Percentiles rank a stretch among this genome's conserved stretches.
These are phyloP conservation scores for Curvularia lunata DNA, from an alignment of 2,329 filamentous ascomycete genomes.

Conservation along the genomic window DNA sequence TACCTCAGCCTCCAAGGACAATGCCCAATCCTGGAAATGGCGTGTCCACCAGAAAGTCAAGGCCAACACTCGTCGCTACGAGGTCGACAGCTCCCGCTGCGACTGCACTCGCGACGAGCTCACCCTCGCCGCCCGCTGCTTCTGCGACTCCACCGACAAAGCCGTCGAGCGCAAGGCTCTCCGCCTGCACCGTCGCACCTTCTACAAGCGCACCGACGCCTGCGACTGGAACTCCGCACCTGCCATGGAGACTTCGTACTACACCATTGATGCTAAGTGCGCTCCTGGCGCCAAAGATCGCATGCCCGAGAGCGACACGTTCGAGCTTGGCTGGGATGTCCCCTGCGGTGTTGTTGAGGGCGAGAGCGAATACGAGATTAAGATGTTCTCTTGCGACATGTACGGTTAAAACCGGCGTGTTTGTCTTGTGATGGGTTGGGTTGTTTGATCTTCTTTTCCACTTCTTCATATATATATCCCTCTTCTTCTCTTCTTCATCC, in stretches of 20 bases:
- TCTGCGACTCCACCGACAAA: constrained; percentile 31
- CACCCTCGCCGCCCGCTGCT: constrained; percentile 31
- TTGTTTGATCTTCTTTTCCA: neutral
- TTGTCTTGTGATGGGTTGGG: neutral
- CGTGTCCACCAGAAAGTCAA: constrained; percentile 22
- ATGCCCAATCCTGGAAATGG: constrained; percentile 6
- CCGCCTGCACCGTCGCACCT: constrained; percentile 39
- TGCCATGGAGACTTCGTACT: constrained; percentile 52
- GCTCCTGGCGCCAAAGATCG: constrained; percentile 38
- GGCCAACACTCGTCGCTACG: constrained; percentile 26
- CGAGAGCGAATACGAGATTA: constrained; percentile 54
- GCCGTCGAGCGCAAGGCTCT: constrained; percentile 43
- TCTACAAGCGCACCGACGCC: constrained; percentile 38
- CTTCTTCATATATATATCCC: constrained; percentile 14
- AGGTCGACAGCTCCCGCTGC: constrained; percentile 41
- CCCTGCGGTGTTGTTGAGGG: constrained; percentile 48
- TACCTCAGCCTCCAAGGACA: constrained; percentile 8
- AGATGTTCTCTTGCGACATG: constrained; percentile 45
- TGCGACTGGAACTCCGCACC: constrained; percentile 50
- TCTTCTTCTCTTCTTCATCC: constrained; percentile 3
- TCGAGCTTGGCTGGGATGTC: constrained; percentile 53
- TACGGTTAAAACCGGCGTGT: constrained; percentile 16
- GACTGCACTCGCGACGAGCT: constrained; percentile 31
- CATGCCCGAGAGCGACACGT: constrained; percentile 30
- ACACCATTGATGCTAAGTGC: constrained; percentile 49